Base-by-base conservation (phyloP, 768 basidiomycete genomes). In the Dendrothele bispora region DNA sequence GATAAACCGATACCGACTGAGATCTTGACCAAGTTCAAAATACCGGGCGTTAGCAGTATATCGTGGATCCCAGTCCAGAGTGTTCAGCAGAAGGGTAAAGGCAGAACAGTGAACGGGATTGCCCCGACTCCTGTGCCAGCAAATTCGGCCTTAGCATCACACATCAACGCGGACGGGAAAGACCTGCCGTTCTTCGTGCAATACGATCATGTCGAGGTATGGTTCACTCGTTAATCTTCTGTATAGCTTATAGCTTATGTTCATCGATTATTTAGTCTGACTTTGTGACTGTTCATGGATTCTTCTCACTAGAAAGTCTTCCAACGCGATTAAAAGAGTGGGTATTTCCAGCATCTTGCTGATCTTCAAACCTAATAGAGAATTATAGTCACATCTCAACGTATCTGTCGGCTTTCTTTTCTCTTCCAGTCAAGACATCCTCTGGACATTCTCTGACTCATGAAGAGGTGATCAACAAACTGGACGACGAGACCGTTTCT, bases 121-220 rank as follows among this genome's bases (percentile, higher is more conserved):
- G 46, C 62, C 12, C 52, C 61, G 4, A 51, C 61, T 4, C 66
- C 68, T 36, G n/a, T n/a, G n/a, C n/a, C n/a, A n/a, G n/a, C n/a
- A n/a, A 65, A 69, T 28, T 66, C 69, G 6, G 70, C 73, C 6
- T 72, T 97, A 18, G 71, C 77, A 47, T 71, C 72, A 49, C 80
- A 88, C 58, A 71, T 99, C 21, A 73, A 80, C 43, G 62, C 69
- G 3, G 93, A 97, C 55, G 86, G 85, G 3, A 61, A 73, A 2
- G 62, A 77, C 3, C 62, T 95, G 27, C 83, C 95, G 5, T 95
- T 93, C 70, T 95, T 94, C 62, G 82, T 95, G 8, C 87, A 97
- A 60, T 99, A 91, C 59, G 89, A 97, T 57, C 91, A 95, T 64
- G 92, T 95, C 39, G 80, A 92, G 73, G 94, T 89, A 40, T 34